Evolutionary conservation across 495 filamentous ascomycete species (phyloP).

Genomic region (Tuber aestivum): DNA sequence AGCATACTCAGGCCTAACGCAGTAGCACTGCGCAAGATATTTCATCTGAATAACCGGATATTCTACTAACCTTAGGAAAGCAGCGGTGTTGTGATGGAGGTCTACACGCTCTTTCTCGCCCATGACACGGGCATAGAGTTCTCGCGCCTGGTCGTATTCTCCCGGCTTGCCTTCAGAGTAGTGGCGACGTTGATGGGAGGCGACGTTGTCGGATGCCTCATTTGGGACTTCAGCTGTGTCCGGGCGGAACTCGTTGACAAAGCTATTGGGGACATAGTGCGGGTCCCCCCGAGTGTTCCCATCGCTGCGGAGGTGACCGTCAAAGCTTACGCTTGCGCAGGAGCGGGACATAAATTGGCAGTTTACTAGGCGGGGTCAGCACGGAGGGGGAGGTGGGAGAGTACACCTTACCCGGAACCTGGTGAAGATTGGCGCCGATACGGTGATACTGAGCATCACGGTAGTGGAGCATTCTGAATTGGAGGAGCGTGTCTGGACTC

Average conservation of each 20-base stretch:
- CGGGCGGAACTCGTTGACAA: slow-evolving; percentile 52
- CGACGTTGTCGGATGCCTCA: slow-evolving; percentile 49
- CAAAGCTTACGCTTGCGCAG: slow-evolving; percentile 47
- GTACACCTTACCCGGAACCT: slow-evolving; percentile 42
- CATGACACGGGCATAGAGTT: slow-evolving; percentile 52
- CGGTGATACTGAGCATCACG: slow-evolving; percentile 51
- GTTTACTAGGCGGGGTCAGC: slow-evolving; percentile 42
- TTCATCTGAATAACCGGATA: slow-evolving; percentile 46
- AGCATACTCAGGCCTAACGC: slow-evolving; percentile 50
- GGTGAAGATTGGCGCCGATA: slow-evolving; percentile 50
- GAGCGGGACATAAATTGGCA: slow-evolving; percentile 50
- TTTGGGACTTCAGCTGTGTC: slow-evolving; percentile 54
- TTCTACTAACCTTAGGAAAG: slow-evolving; percentile 45
- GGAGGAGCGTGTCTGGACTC: slow-evolving; percentile 49
- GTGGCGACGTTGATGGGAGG: slow-evolving; percentile 53
- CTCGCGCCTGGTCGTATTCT: slow-evolving; percentile 52
- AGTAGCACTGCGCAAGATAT: slow-evolving; percentile 54
- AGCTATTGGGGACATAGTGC: slow-evolving; percentile 55
- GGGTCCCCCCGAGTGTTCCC: slow-evolving; percentile 52
- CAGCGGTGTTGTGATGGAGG: slow-evolving; percentile 49
- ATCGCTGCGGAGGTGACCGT: slow-evolving; percentile 46
- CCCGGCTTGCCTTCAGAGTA: slow-evolving; percentile 52
- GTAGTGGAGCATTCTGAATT: slow-evolving; percentile 53
- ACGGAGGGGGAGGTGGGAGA: not conserved
- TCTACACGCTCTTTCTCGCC: slow-evolving; percentile 46